Base-by-base conservation (phyloP, 2,329 filamentous ascomycete species). In the Madurella fahalii region DNA sequence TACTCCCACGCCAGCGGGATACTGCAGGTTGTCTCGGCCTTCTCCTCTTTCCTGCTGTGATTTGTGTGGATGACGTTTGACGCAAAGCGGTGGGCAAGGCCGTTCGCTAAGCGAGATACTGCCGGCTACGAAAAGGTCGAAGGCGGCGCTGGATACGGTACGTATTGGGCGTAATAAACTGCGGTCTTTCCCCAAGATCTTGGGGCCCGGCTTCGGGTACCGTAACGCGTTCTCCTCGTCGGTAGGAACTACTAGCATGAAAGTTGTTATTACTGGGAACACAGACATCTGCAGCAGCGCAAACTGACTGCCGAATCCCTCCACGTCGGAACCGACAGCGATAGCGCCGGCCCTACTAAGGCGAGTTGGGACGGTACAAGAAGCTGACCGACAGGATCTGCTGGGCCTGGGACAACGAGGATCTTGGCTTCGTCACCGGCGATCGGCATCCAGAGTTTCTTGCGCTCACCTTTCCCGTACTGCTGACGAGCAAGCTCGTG, bases 371-470 rank as follows among this genome's bases (percentile, higher is more conserved):
- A 52, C 44, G 39, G 48, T n/a, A 50, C 44, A 50, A 46, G 7
- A 25, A 13, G 37, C 42, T 53, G 25, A 47, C 54, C n/a, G 34
- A 37, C 13, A 11, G 52, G 45, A 40, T 50, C 40, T 49, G 49
- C 40, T 17, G 40, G 50, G 40, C 56, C 53, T 54, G 17, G 56
- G 49, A 58, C 47, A 51, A 18, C 32, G 40, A 51, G 44, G 32
- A 44, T 20, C 31, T 41, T 54, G 37, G 47, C 44, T 50, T 57
- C 25, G 25, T 25, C 53, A 57, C 58, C 57, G 57, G 52, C 44
- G 61, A 63, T 63, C 61, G 58, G 56, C 58, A 51, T 20, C 47
- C 17, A 11, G 37, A 18, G 37, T 30, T 15, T 18, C 31, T 25
- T 16, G 8, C 42, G 25, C 16, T 41, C 46, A 40, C 31, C 43